Evolutionary conservation across 2,329 filamentous ascomycete genomes (phyloP), one percentile per base, ranked within the genome.

Genomic region (Alternaria sp.): DNA sequence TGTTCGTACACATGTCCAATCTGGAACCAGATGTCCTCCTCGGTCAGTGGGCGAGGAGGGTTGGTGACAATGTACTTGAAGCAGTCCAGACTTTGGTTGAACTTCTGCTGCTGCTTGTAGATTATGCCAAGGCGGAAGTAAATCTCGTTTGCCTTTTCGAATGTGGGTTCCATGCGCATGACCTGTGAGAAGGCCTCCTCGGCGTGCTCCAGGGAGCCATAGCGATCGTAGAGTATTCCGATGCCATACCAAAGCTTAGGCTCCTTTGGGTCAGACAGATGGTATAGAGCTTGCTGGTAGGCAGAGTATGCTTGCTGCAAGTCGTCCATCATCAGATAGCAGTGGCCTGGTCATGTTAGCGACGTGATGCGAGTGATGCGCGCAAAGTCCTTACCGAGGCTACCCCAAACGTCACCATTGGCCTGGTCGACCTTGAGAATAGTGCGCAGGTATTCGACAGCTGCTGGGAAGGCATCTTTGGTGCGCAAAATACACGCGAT

Each of bases 1-100:
- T 98, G 95, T 78, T 99, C 95, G 74, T 99, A 94, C 51, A 99
- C 95, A 79, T 99, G 95, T 27, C 95, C 95, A 75, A 99, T 98
- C 80, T 99, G 95, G 83, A 99, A 99, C 94, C 94, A 98, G 62
- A 99, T 99, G 72, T 99, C 95, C 79, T 98, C 94, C 78, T 98
- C 94, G 0, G 94, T 97, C 71, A 99, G 81, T 3, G 95, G 95
- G 4, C 92, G 90, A 3, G 95, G 95, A 28, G 95, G 94, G 54
- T 97, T 94, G 69, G 88, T 91, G 65, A 98, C 94, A 69, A 99
- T 99, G 78, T 97, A 98, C 81, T 95, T 95, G 84, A 99, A 99
- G 84, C 95, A 98, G 81, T 98, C 95, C 46, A 98, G 84, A 84
- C 94, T 97, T 76, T 96, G 91, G 54, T 85, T 85, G 78, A 94